Base-by-base conservation (phyloP, 2,329 filamentous ascomycete genomes). In the Zymoseptoria crescenta region DNA sequence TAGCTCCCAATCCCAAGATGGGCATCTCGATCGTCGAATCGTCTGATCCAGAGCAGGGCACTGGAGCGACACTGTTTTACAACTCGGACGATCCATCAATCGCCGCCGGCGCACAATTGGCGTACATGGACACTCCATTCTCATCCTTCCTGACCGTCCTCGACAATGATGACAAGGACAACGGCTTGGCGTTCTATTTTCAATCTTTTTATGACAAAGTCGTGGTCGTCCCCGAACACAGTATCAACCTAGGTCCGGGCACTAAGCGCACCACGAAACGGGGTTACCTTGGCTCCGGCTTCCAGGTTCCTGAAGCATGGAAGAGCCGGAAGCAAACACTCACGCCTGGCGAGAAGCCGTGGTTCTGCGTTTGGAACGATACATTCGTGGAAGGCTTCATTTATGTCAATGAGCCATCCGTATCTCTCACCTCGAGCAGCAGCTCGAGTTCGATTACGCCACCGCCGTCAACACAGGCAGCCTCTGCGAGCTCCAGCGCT, bases 301-400 rank as follows among this genome's bases (percentile, higher is more conserved):
- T 62, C 41, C 24, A 29, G 13, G 13, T 64, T 10, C 59, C 63
- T 20, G 45, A 56, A 28, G 61, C 58, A 19, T 64, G 63, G 63
- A 49, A 24, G 9, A 24, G 74, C 59, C 75, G 75, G 48, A 74
- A 77, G 62, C 70, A 76, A 55, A 75, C 78, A 57, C 69, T 75
- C 9, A 69, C 75, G 58, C 76, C 79, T n/a, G 82, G 83, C 8
- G 83, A 87, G 41, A 79, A 78, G 59, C 84, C 85, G 2, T 89
- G 85, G 85, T 86, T 84, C 67, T 89, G 86, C 71, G 83, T 81
- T 69, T 89, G 85, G 84, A 88, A 88, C 68, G 75, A 77, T 13
- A 88, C 86, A 0, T 77, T 84, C 56, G 77, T 88, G 54, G 86
- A 88, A 70, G 81, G 83, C 45, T 88, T 87, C 71, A 79, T 89